Conservation (phyloP, 306 rosid species). For the Abrus precatorius region DNA sequence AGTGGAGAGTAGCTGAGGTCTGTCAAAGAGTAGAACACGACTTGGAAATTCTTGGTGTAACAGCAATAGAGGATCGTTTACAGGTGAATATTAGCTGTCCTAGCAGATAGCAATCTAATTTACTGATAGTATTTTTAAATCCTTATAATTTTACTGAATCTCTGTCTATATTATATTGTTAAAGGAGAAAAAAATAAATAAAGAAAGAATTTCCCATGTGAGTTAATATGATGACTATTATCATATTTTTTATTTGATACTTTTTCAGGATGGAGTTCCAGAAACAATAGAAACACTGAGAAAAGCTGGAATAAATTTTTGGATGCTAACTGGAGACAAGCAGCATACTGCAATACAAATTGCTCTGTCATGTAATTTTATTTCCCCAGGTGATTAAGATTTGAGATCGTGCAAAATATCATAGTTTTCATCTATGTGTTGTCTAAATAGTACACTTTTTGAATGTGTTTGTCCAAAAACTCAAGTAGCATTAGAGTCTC, state of each 20-base stretch:
- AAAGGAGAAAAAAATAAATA: not conserved
- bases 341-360: slow-evolving; percentile 97
- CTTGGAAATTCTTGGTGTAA: slow-evolving; percentile 92
- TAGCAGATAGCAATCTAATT: slow-evolving; percentile 32
- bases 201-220: not conserved
- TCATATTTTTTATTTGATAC: slow-evolving; percentile 32
- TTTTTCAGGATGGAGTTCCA: slow-evolving; percentile 94
- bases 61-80: slow-evolving; percentile 98
- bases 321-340: slow-evolving; percentile 99
- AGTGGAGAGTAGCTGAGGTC: slow-evolving; percentile 99
- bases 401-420: slow-evolving; percentile 40
- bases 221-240: slow-evolving; percentile 3
- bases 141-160: slow-evolving; percentile 23
- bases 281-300: slow-evolving; percentile 92
- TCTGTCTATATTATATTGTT: slow-evolving; percentile 32
- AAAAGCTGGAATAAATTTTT: slow-evolving; percentile 98
- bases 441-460: slow-evolving; percentile 26
- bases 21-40: slow-evolving; percentile 92
- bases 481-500: slow-evolving; percentile 36
- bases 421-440: slow-evolving; percentile 32
- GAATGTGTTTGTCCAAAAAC: slow-evolving; percentile 23
- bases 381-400: slow-evolving; percentile 85
- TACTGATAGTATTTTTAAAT: slow-evolving; percentile 33
- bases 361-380: slow-evolving; percentile 96
- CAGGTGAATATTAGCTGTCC: slow-evolving; percentile 70